phyloP scores from a whole-genome alignment of 2,329 filamentous ascomycete species.

The Paraconiothyrium brasiliense region DNA sequence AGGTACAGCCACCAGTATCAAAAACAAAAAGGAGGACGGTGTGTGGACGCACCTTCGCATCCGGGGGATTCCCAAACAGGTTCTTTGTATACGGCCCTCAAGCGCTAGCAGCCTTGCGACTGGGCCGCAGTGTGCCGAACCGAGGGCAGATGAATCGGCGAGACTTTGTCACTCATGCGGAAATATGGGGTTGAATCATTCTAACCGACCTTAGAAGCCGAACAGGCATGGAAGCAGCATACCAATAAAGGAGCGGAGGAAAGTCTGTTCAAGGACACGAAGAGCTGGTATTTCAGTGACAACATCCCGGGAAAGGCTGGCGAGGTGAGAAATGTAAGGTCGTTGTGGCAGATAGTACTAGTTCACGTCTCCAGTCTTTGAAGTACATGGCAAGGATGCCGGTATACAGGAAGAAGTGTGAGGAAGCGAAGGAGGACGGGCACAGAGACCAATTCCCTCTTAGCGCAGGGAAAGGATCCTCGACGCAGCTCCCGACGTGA shows the following conservation, averaged over 20 bases:
- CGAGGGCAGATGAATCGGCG: slow-evolving; percentile 50
- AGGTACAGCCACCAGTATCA: slow-evolving; percentile 27
- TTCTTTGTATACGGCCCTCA: slow-evolving; percentile 52
- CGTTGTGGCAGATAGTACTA: not conserved
- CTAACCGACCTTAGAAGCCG: slow-evolving; percentile 45
- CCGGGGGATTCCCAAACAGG: slow-evolving; percentile 43
- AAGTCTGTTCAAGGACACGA: slow-evolving; percentile 46
- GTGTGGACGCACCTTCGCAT: slow-evolving; percentile 47
- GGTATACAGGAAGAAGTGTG: not conserved
- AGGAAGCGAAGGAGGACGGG: not conserved
- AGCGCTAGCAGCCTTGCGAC: slow-evolving; percentile 50
- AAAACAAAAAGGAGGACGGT: slow-evolving; percentile 43
- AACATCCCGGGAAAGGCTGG: slow-evolving; percentile 37
- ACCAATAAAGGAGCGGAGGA: slow-evolving; percentile 45
- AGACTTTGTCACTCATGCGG: slow-evolving; percentile 43
- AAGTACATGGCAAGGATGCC: not conserved
- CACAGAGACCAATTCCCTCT: not conserved
- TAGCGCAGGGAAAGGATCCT: not conserved
- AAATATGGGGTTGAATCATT: slow-evolving; percentile 41
- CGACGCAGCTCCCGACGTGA: not conserved
- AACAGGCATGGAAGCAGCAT: slow-evolving; percentile 46
- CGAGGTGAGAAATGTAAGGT: not conserved
- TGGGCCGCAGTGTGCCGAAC: slow-evolving; percentile 49
- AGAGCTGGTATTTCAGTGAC: slow-evolving; percentile 48
- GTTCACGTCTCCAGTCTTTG: not conserved